Evolutionary conservation across 139 green algal genomes (phyloP).

Genomic region (Micractinium conductrix): DNA sequence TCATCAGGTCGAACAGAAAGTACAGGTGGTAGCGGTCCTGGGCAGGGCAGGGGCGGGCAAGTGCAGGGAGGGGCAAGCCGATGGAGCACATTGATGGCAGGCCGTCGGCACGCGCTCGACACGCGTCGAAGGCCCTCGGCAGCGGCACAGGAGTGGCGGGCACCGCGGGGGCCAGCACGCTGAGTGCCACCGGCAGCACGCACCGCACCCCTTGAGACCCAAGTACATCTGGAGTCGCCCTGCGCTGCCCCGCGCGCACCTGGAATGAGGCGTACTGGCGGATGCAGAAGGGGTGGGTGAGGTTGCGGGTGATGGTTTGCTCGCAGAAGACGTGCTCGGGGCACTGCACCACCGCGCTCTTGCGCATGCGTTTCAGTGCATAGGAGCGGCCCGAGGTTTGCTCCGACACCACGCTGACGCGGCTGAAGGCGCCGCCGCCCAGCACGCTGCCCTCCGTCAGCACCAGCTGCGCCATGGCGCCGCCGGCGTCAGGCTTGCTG

Average conservation of each 20-base stretch:
- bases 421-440: slow-evolving; percentile 88
- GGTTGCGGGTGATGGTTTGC: slow-evolving; percentile 93
- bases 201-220: too few species aligned
- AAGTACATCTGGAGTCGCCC: too few species aligned
- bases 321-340: slow-evolving; percentile 96
- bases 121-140: too few species aligned
- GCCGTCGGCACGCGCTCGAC: too few species aligned
- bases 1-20: slow-evolving; percentile 96
- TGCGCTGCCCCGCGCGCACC: too few species aligned
- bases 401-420: slow-evolving; percentile 70
- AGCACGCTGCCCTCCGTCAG: slow-evolving; percentile 86
- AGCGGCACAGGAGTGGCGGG: too few species aligned
- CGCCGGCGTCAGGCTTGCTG: not conserved
- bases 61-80: too few species aligned
- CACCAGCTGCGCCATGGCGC: slow-evolving; percentile 52
- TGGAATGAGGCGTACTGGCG: slow-evolving; percentile 95
- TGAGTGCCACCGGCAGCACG: too few species aligned
- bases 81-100: too few species aligned
- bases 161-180: too few species aligned
- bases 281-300: slow-evolving; percentile 95
- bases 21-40: slow-evolving; percentile 94
- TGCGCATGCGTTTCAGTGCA: slow-evolving; percentile 95
- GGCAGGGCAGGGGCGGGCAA: too few species aligned
- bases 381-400: slow-evolving; percentile 74
- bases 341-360: slow-evolving; percentile 89